Percentiles rank a stretch among this genome's conserved stretches.
Conservation (phyloP, 257 asterid species). For the Henckelia pumila region DNA sequence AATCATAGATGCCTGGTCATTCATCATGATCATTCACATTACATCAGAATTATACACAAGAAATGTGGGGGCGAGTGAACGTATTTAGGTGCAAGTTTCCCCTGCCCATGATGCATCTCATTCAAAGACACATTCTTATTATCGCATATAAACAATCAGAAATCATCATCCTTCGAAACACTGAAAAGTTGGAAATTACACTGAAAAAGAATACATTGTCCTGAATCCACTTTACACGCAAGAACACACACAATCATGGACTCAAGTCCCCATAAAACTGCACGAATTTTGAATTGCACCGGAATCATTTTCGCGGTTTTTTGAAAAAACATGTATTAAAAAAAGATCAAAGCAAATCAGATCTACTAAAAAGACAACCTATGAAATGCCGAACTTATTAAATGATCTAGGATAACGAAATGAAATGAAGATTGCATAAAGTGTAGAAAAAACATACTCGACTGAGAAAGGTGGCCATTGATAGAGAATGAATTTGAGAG, state of each 20-base stretch:
- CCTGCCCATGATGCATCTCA: not conserved
- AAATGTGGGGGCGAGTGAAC: not conserved
- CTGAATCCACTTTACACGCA: too few relatives aligned
- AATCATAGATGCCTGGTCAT: not conserved
- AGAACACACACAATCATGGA: too few relatives aligned
- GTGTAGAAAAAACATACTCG: conserved; percentile 35
- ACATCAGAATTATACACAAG: not conserved
- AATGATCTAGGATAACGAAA: conserved; percentile 20
- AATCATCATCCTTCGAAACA: too few relatives aligned
- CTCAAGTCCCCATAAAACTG: not conserved
- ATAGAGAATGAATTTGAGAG: conserved; percentile 7
- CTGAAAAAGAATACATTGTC: too few relatives aligned
- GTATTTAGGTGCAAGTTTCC: not conserved
- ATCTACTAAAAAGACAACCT: conserved; percentile 19
- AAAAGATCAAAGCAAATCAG: not conserved
- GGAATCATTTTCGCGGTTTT: not conserved
- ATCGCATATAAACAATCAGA: too few relatives aligned
- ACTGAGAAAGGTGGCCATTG: conserved; percentile 52
- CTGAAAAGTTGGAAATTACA: too few relatives aligned
- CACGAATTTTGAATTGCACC: not conserved
- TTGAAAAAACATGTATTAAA: not conserved
- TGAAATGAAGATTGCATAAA: not conserved
- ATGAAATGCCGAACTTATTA: conserved; percentile 5
- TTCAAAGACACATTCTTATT: not conserved
- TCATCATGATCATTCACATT: not conserved